Evolutionary conservation across 768 basidiomycete genomes (phyloP).

Genomic region (Rhodosporidiobolus sp.): DNA sequence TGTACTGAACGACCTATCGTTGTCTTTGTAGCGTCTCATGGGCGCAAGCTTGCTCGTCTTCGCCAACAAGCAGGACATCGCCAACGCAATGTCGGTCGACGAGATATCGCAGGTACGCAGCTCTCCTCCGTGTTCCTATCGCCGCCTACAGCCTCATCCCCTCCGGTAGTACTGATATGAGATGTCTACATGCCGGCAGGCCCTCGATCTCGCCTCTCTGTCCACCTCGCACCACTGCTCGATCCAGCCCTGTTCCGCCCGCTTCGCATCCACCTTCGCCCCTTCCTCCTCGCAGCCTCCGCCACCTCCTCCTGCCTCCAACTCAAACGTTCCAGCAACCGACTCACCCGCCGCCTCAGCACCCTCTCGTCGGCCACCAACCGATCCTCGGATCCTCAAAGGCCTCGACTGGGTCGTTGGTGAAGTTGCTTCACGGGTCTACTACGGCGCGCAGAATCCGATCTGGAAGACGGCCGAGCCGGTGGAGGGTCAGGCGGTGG

Average conservation of each 20-base stretch:
- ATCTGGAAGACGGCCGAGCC: too few species aligned
- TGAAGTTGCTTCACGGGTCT: constrained; percentile 80
- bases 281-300: neutral
- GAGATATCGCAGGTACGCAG: constrained; percentile 77
- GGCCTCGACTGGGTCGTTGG: constrained; percentile 90
- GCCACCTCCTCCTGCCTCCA: neutral
- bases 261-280: neutral
- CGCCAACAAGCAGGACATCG: constrained; percentile 96
- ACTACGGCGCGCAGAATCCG: constrained; percentile 59
- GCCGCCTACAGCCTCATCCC: neutral
- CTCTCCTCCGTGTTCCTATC: neutral
- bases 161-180: neutral
- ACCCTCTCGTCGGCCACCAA: neutral
- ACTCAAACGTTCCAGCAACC: neutral
- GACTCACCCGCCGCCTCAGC: neutral
- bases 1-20: neutral
- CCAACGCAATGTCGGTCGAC: constrained; percentile 71
- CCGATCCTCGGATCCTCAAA: constrained; percentile 23
- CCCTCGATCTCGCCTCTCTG: constrained; percentile 11
- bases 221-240: constrained; percentile 25
- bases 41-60: constrained; percentile 88
- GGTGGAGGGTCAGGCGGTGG: too few species aligned
- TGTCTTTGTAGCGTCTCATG: constrained; percentile 65
- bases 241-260: constrained; percentile 36
- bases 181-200: neutral